A percentile compares a stretch with the other conserved stretches of the same genome.
Evolutionary conservation across 768 basidiomycete species (phyloP).

Genomic region (Coprinopsis sp.): DNA sequence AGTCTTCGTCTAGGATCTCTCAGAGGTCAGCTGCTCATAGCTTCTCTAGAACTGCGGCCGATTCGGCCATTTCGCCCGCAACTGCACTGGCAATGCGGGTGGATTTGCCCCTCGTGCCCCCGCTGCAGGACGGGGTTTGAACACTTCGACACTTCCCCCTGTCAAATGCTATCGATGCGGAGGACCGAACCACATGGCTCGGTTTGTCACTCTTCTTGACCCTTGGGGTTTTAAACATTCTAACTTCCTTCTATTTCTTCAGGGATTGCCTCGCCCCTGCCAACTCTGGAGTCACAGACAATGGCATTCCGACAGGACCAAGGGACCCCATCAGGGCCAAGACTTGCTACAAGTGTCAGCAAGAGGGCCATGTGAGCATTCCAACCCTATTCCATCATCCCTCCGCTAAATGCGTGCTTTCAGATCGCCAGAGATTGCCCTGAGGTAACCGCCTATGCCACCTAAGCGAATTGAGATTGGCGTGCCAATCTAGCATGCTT

Average conservation of each 20-base stretch:
- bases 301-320: conserved; percentile 41
- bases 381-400: neutral
- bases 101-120: conserved; percentile 65
- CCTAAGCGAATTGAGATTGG: conserved; percentile 35
- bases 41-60: conserved; percentile 67
- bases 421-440: conserved; percentile 68
- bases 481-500: neutral
- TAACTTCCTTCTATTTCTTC: no score
- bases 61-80: conserved; percentile 76
- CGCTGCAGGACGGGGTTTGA: conserved; percentile 70
- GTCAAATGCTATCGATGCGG: conserved; percentile 90
- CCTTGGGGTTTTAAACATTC: no score
- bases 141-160: conserved; percentile 72
- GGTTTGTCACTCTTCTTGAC: conserved; percentile 35
- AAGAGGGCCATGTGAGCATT: conserved; percentile 78
- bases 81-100: conserved; percentile 50
- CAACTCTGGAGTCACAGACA: conserved; percentile 47
- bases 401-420: conserved; percentile 4
- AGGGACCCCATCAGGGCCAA: conserved; percentile 55
- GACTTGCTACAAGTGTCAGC: conserved; percentile 86
- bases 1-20: conserved; percentile 20
- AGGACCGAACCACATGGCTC: conserved; percentile 83
- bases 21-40: neutral
- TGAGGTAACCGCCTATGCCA: conserved; percentile 48
- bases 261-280: conserved; percentile 83